Conservation (phyloP, 1,139 yeast species). For the Taphrina betulina region DNA sequence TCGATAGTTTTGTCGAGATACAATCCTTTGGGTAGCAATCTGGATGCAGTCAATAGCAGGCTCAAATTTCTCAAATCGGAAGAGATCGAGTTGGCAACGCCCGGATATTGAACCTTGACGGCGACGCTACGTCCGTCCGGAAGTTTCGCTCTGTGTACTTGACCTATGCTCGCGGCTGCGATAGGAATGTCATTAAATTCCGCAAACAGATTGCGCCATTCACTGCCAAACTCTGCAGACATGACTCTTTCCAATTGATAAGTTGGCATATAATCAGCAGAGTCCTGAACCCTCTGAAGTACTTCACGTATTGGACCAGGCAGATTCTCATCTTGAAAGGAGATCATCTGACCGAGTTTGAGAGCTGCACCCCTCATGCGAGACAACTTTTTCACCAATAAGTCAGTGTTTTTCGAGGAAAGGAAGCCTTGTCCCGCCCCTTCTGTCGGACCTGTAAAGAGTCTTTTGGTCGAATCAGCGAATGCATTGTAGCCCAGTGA, state of each 20-base stretch:
- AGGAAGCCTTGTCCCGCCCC: conserved; percentile 58
- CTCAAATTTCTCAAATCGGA: conserved; percentile 85
- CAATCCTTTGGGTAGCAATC: conserved; percentile 84
- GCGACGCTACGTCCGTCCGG: conserved; percentile 62
- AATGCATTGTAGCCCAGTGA: conserved; percentile 86
- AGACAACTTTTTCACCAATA: conserved; percentile 81
- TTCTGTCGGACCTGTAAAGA: conserved; percentile 50
- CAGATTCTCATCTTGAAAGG: conserved; percentile 74
- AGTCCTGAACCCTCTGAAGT: conserved; percentile 80
- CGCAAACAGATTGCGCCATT: conserved; percentile 72
- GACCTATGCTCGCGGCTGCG: conserved; percentile 98
- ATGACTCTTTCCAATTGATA: conserved; percentile 80
- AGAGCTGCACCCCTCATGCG: conserved; percentile 98
- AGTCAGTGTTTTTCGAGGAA: conserved; percentile 78
- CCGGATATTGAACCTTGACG: conserved; percentile 97
- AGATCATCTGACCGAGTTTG: conserved; percentile 90
- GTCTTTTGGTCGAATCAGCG: conserved; percentile 69
- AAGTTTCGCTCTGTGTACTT: conserved; percentile 83
- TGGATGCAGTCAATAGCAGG: conserved; percentile 78
- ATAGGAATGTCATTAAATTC: conserved; percentile 84
- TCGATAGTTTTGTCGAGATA: conserved; percentile 89
- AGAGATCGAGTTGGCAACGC: conserved; percentile 91
- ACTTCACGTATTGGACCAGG: conserved; percentile 84
- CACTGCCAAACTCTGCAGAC: conserved; percentile 66
- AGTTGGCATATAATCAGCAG: conserved; percentile 96